phyloP scores from a whole-genome alignment of 2,329 filamentous ascomycete genomes.

The Diaporthe batatas region DNA sequence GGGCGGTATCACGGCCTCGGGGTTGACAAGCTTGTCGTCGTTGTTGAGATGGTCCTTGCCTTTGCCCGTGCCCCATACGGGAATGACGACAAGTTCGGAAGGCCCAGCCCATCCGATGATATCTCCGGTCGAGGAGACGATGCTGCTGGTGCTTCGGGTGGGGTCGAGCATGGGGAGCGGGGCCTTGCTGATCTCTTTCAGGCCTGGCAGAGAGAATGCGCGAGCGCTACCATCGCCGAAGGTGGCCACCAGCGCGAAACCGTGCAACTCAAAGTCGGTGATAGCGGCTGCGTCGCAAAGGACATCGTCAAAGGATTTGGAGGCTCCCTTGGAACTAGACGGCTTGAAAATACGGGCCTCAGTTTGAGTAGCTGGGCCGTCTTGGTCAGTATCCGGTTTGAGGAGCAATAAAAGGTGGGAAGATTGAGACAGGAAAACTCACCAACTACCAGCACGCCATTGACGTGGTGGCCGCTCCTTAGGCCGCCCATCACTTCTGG shows the following conservation, averaged over 20 bases:
- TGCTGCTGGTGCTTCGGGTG: slow-evolving; percentile 75
- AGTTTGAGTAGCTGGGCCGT: slow-evolving; percentile 68
- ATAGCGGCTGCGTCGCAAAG: slow-evolving; percentile 87
- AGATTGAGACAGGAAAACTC: slow-evolving; percentile 55
- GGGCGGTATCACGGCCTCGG: slow-evolving; percentile 77
- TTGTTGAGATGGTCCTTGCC: slow-evolving; percentile 65
- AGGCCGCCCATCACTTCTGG: slow-evolving; percentile 82
- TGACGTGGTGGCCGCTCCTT: slow-evolving; percentile 78
- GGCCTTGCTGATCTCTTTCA: slow-evolving; percentile 84
- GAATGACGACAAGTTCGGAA: slow-evolving; percentile 85
- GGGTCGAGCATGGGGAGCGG: slow-evolving; percentile 80
- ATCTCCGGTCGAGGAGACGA: slow-evolving; percentile 83
- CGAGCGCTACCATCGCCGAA: slow-evolving; percentile 86
- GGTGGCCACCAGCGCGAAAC: slow-evolving; percentile 83
- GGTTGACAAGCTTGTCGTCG: slow-evolving; percentile 84
- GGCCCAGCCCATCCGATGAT: slow-evolving; percentile 91
- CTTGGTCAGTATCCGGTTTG: slow-evolving; percentile 46
- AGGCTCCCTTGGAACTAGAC: slow-evolving; percentile 87
- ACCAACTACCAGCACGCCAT: slow-evolving; percentile 85
- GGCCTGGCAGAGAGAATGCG: slow-evolving; percentile 86
- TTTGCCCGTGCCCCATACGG: slow-evolving; percentile 84
- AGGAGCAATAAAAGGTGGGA: too few species aligned
- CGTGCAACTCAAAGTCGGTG: slow-evolving; percentile 79
- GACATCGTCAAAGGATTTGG: slow-evolving; percentile 86
- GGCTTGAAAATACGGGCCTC: slow-evolving; percentile 92